Conservation (phyloP, 164 flowering plant genomes). For the Berberis vulgaris region DNA sequence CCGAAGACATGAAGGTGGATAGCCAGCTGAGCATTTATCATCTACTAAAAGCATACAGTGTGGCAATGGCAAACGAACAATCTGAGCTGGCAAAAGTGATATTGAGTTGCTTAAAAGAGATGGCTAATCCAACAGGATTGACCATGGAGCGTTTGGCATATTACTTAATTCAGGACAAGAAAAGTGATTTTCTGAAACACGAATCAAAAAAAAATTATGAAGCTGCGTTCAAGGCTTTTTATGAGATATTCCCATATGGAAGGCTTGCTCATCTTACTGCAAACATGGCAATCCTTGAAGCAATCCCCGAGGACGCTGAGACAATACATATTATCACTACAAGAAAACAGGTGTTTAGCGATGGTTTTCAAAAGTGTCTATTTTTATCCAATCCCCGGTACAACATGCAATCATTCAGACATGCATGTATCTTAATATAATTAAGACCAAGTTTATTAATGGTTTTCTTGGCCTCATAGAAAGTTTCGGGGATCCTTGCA, state of each 20-base stretch:
- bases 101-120: slow-evolving; percentile 25
- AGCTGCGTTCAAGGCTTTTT: slow-evolving; percentile 35
- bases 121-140: slow-evolving; percentile 35
- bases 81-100: slow-evolving; percentile 39
- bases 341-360: too few species aligned
- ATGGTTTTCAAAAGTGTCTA: too few species aligned
- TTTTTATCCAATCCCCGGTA: too few species aligned
- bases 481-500: too few species aligned
- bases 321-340: slow-evolving; percentile 31
- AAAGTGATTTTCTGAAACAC: slow-evolving; percentile 26
- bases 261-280: slow-evolving; percentile 50
- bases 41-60: slow-evolving; percentile 46
- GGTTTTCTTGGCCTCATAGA: too few species aligned
- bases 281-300: slow-evolving; percentile 40
- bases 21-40: slow-evolving; percentile 27
- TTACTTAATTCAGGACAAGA: slow-evolving; percentile 24
- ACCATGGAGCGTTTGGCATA: slow-evolving; percentile 33
- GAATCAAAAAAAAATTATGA: slow-evolving; percentile 38
- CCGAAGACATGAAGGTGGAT: slow-evolving; percentile 24
- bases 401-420: too few species aligned
- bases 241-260: slow-evolving; percentile 36
- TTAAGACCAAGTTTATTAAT: too few species aligned
- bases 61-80: slow-evolving; percentile 35
- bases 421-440: too few species aligned
- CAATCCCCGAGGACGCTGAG: slow-evolving; percentile 35